A percentile compares a stretch with the other conserved stretches of the same genome.
Conservation (phyloP, 208 protist species). For the Leptomonas seymouri region DNA sequence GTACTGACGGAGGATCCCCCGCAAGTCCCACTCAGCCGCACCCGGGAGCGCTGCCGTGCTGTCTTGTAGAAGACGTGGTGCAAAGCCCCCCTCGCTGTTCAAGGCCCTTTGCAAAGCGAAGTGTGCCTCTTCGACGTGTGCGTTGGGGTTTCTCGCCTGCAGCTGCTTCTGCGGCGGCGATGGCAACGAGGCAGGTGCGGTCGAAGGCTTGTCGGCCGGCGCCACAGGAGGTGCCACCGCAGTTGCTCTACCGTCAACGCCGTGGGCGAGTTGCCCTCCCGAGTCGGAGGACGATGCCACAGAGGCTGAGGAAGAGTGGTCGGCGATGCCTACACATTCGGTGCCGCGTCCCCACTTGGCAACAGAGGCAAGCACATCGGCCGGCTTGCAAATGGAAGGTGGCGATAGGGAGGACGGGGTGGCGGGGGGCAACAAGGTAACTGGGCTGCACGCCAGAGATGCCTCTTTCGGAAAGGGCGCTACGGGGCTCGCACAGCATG, state of each 20-base stretch:
- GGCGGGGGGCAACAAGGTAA: neutral
- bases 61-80: neutral
- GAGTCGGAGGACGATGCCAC: neutral
- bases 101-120: neutral
- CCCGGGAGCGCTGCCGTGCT: neutral
- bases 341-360: constrained; percentile 30
- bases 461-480: neutral
- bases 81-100: neutral
- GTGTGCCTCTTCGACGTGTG: neutral
- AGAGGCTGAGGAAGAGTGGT: constrained; percentile 1
- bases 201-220: neutral
- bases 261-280: neutral
- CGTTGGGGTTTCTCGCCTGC: neutral
- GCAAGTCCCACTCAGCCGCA: neutral
- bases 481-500: neutral
- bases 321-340: constrained; percentile 33
- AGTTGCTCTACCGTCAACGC: neutral
- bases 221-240: neutral
- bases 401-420: constrained; percentile 1
- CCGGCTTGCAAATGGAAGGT: constrained; percentile 26
- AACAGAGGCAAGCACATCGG: constrained; percentile 28
- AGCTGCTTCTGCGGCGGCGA: neutral
- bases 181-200: neutral
- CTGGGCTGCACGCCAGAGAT: neutral
- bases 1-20: neutral